These are phyloP conservation scores for Xylariaceae sp. DNA, from an alignment of 2,329 filamentous ascomycete genomes.

Conservation along the genomic window DNA sequence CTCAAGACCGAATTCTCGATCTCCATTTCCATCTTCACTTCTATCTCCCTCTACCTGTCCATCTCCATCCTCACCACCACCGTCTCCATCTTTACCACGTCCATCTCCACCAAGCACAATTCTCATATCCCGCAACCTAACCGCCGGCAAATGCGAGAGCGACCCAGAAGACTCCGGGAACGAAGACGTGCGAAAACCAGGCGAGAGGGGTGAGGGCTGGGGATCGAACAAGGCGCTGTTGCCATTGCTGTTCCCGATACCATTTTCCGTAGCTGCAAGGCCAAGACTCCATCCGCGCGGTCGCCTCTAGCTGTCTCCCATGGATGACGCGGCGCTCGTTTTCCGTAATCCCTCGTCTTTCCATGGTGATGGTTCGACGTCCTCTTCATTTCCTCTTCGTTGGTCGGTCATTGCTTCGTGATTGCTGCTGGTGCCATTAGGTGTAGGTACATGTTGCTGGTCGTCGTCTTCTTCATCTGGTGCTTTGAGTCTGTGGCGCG, in stretches of 20 bases:
- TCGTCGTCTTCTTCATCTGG: conserved; percentile 13
- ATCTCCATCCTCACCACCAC: conserved; percentile 3
- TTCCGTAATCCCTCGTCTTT: conserved; percentile 7
- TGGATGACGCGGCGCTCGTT: background rate
- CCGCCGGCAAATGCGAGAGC: background rate
- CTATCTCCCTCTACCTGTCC: no score
- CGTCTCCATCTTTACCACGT: background rate
- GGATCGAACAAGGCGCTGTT: no score
- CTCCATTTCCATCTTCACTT: no score
- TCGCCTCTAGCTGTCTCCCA: conserved; percentile 12
- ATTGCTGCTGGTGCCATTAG: background rate
- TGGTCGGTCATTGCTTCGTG: no score
- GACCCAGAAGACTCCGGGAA: background rate
- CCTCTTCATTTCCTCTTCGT: background rate
- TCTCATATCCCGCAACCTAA: background rate
- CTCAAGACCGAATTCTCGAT: no score
- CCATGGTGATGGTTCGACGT: conserved; percentile 11
- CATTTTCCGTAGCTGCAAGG: no score
- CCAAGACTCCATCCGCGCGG: conserved; percentile 10
- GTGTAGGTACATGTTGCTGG: conserved; percentile 3
- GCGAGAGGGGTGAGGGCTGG: background rate
- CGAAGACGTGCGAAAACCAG: background rate
- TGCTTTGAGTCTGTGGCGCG: conserved; percentile 17
- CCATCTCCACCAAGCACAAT: background rate
- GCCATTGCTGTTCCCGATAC: no score